Evolutionary conservation across 1,139 yeast species (phyloP).

Genomic region (Protomyces lactucae-debilis): DNA sequence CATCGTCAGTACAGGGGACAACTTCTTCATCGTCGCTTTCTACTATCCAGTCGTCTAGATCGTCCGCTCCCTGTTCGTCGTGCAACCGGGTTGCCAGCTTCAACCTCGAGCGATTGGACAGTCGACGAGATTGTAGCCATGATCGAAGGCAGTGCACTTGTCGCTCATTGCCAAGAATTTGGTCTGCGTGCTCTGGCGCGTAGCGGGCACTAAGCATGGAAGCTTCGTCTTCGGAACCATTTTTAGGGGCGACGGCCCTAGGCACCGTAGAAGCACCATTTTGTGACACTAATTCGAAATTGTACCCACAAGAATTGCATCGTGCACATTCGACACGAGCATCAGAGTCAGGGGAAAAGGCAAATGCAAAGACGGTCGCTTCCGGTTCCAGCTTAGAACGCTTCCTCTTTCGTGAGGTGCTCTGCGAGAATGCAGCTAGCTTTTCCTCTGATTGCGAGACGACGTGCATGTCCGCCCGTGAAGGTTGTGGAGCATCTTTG

Average conservation of each 20-base stretch:
- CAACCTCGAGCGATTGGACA: neutral
- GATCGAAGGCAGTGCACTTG: constrained; percentile 8
- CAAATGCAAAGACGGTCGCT: too few species aligned
- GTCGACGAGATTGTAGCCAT: constrained; percentile 21
- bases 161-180: constrained; percentile 14
- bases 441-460: neutral
- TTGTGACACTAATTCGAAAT: neutral
- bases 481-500: neutral
- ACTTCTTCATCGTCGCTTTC: neutral
- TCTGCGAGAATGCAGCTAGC: neutral
- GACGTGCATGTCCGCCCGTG: constrained; percentile 1
- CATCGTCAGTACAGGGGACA: neutral
- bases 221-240: neutral
- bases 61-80: neutral
- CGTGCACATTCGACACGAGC: neutral
- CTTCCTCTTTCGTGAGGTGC: neutral
- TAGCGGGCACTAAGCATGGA: neutral
- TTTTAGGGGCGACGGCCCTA: neutral
- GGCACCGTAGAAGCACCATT: neutral
- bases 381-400: neutral
- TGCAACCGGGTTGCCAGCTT: neutral
- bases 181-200: constrained; percentile 10
- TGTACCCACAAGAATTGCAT: too few species aligned
- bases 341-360: neutral
- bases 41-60: neutral